Percentiles rank a stretch among this genome's conserved stretches.
These are phyloP conservation scores for Eimeria tenella DNA, from an alignment of 169 alveolate species.

Conservation along the genomic window DNA sequence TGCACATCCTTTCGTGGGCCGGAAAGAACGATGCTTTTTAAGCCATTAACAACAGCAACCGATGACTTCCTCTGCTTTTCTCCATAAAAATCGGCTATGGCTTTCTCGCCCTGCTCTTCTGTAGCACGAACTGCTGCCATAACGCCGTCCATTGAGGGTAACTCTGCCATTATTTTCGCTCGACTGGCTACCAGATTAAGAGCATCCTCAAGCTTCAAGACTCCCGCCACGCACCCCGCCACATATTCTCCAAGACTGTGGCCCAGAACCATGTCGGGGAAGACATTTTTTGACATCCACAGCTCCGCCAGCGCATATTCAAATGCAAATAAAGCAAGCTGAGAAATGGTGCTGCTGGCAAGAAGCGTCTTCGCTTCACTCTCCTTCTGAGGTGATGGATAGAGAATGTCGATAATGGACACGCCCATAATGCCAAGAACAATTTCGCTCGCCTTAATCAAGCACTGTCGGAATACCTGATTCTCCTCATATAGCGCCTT, in stretches of 20 bases:
- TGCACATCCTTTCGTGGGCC: conserved; percentile 83
- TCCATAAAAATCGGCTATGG: conserved; percentile 59
- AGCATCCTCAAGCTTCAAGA: conserved; percentile 78
- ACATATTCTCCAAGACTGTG: conserved; percentile 86
- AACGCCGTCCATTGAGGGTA: conserved; percentile 62
- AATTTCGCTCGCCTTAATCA: conserved; percentile 68
- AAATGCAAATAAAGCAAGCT: conserved; percentile 82
- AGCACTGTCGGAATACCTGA: conserved; percentile 73
- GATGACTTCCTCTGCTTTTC: conserved; percentile 4
- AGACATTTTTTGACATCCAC: conserved; percentile 84
- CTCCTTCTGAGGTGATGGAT: conserved; percentile 60
- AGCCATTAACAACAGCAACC: conserved; percentile 84
- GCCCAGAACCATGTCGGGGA: conserved; percentile 86
- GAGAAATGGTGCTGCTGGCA: conserved; percentile 58
- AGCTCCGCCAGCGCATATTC: conserved; percentile 83
- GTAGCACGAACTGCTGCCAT: conserved; percentile 77
- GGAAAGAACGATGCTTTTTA: conserved; percentile 85
- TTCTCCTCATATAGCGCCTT: conserved; percentile 80
- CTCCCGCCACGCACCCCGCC: conserved; percentile 86
- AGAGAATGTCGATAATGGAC: conserved; percentile 37
- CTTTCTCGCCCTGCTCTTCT: conserved; percentile 60
- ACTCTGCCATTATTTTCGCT: conserved; percentile 47
- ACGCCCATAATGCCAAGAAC: conserved; percentile 14
- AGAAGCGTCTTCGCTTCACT: conserved; percentile 2
- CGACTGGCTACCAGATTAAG: conserved; percentile 65